Evolutionary conservation across 176 grass and related monocot species (phyloP), one percentile per base, ranked within the genome.

Genomic region (Urochloa ruziziensis): DNA sequence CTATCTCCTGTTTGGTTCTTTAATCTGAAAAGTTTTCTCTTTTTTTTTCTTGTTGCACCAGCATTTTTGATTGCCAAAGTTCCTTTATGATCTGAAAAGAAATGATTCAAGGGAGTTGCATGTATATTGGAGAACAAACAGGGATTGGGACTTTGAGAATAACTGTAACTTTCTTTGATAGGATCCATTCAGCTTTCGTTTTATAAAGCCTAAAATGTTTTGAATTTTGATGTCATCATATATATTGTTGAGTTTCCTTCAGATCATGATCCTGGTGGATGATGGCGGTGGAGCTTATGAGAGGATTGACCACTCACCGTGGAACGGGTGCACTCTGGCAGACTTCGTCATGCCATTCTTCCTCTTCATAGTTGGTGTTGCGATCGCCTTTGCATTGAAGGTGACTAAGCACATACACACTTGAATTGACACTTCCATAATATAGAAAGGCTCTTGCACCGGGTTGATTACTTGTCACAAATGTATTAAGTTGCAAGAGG

Each of bases 301-400:
- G 48, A 60, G 86, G 56, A 98, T 98, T 27, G 91, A 92, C 21
- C 96, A 98, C 67, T 86, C 82, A 1, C 93, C 96, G 0, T 98
- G 96, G 96, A 88, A 95, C 7, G 96, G 96, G 5, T 98, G 96
- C 73, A 94, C 92, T 32, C 73, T 98, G 44, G 96, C 96, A 16
- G 93, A 98, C 67, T 95, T 95, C 44, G 96, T 98, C 70, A 90
- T 98, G 96, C 93, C 93, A 0, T 98, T 98, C 89, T 98, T 98
- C 75, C 93, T 98, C 77, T 98, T 98, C 80, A 95, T 98, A 36
- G 91, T 98, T 15, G 93, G 96, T 37, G 85, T 98, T 14, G 89
- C 96, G 0, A 98, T 98, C 15, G 93, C 93, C 44, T 94, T 98
- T 7, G 94, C 96, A 1, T 67, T 98, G 66, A 98, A 98, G 96